phyloP scores from a whole-genome alignment of 2,329 filamentous ascomycete genomes.

The Didymella exigua region DNA sequence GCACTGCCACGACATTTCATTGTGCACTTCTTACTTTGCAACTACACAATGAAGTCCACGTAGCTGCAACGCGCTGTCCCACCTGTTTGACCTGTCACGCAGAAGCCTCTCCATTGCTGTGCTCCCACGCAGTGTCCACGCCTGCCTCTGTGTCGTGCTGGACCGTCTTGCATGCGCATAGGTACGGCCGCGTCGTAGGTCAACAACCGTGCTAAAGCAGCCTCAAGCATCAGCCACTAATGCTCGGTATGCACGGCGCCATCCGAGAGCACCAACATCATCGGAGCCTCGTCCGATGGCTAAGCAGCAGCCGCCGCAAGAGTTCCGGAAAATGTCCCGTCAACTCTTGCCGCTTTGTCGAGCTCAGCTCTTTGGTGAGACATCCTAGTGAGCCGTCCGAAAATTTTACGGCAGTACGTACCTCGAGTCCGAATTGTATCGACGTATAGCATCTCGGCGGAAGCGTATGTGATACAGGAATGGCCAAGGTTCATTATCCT shows the following conservation, averaged over 20 bases:
- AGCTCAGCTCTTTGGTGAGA: background rate
- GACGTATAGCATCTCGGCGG: background rate
- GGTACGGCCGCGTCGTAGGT: background rate
- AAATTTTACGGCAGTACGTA: background rate
- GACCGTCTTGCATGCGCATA: background rate
- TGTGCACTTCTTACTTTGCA: background rate
- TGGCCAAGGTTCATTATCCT: background rate
- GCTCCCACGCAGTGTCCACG: background rate
- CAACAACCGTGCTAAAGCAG: constrained; percentile 3
- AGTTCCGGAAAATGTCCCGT: background rate
- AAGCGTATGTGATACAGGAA: background rate
- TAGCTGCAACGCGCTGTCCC: background rate
- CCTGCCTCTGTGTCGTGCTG: background rate
- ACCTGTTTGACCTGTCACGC: background rate
- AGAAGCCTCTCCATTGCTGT: background rate
- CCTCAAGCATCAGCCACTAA: background rate
- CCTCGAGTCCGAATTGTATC: background rate
- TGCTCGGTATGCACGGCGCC: constrained; percentile 4
- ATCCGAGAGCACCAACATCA: constrained; percentile 8
- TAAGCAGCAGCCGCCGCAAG: background rate
- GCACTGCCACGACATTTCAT: background rate
- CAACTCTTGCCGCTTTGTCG: background rate
- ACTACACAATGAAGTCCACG: background rate
- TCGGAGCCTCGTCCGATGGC: constrained; percentile 5
- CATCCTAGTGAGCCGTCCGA: background rate